Percentiles rank a stretch among this genome's conserved stretches.
phyloP scores from a whole-genome alignment of 2,329 filamentous ascomycete species.

The Aspergillus texensis region DNA sequence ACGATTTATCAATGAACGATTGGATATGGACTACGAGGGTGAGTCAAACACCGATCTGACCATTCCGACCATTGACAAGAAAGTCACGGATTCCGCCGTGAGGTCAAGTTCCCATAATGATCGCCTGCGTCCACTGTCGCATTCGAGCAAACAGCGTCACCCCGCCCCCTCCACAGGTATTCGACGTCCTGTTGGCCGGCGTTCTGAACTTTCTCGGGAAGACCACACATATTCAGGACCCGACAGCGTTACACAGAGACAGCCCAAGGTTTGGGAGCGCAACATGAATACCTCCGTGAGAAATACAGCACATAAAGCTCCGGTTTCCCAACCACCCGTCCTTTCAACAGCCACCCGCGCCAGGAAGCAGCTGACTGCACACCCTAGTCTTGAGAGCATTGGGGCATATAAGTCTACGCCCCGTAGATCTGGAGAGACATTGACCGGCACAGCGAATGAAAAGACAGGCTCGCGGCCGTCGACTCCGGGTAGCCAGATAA shows the following conservation, averaged over 20 bases:
- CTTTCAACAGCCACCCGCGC: slow-evolving; percentile 27
- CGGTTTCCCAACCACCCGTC: slow-evolving; percentile 20
- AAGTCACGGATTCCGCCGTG: not conserved
- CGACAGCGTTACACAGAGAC: slow-evolving; percentile 1
- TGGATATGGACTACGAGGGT: slow-evolving; percentile 31
- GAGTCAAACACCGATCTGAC: slow-evolving; percentile 19
- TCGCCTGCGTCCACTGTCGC: slow-evolving; percentile 1
- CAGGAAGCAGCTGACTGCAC: slow-evolving; percentile 33
- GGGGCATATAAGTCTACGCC: slow-evolving; percentile 31
- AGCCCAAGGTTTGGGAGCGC: slow-evolving; percentile 19
- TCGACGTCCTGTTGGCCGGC: slow-evolving; percentile 13
- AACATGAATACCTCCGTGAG: slow-evolving; percentile 20
- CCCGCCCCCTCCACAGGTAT: slow-evolving; percentile 12
- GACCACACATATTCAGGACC: slow-evolving; percentile 13
- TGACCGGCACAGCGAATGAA: slow-evolving; percentile 8
- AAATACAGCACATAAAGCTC: slow-evolving; percentile 20
- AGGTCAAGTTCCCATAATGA: not conserved
- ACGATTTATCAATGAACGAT: slow-evolving; percentile 43
- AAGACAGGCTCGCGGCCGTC: slow-evolving; percentile 38
- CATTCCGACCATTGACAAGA: slow-evolving; percentile 11
- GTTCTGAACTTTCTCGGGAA: slow-evolving; percentile 18
- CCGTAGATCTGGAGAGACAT: slow-evolving; percentile 23
- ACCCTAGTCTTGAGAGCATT: slow-evolving; percentile 37
- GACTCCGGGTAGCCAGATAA: slow-evolving; percentile 42
- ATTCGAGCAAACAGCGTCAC: slow-evolving; percentile 19